Conservation (phyloP, 805 yeast species). For the Saccharomycopsis synnaedendra region DNA sequence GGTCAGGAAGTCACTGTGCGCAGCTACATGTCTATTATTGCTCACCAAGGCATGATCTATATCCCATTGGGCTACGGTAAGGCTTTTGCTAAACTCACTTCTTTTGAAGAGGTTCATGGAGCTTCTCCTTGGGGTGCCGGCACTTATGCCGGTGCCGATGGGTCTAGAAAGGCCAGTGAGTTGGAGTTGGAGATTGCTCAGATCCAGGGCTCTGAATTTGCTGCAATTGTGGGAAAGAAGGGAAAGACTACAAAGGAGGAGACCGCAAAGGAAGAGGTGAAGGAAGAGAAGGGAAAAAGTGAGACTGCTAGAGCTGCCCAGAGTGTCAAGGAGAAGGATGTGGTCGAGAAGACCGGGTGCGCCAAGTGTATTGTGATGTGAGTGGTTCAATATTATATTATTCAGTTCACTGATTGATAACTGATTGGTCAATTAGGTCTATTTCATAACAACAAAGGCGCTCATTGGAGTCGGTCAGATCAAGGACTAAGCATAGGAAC, state of each 20-base stretch:
- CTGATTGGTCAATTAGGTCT: too few relatives aligned
- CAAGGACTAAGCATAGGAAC: too few relatives aligned
- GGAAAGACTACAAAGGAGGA: neutral
- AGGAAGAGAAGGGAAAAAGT: neutral
- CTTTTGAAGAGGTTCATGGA: constrained; percentile 60
- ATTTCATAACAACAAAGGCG: too few relatives aligned
- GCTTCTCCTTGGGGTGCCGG: constrained; percentile 87
- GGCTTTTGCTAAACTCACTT: constrained; percentile 40
- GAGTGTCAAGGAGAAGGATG: neutral
- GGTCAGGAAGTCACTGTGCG: constrained; percentile 70
- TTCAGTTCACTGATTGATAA: too few relatives aligned
- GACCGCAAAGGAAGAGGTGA: neutral
- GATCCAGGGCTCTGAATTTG: constrained; percentile 60
- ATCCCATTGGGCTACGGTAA: constrained; percentile 69
- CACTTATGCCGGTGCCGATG: constrained; percentile 64
- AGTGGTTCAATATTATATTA: neutral
- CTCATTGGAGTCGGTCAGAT: too few relatives aligned
- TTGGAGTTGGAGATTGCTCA: constrained; percentile 53
- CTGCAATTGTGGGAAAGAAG: constrained; percentile 19
- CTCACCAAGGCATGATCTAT: constrained; percentile 73
- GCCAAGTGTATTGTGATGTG: neutral
- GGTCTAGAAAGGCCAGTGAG: constrained; percentile 55
- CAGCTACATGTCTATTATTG: constrained; percentile 50
- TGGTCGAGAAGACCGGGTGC: neutral
- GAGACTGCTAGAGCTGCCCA: neutral